Evolutionary conservation across 2,329 filamentous ascomycete species (phyloP).

Genomic region (Pseudogymnoascus pannorum): DNA sequence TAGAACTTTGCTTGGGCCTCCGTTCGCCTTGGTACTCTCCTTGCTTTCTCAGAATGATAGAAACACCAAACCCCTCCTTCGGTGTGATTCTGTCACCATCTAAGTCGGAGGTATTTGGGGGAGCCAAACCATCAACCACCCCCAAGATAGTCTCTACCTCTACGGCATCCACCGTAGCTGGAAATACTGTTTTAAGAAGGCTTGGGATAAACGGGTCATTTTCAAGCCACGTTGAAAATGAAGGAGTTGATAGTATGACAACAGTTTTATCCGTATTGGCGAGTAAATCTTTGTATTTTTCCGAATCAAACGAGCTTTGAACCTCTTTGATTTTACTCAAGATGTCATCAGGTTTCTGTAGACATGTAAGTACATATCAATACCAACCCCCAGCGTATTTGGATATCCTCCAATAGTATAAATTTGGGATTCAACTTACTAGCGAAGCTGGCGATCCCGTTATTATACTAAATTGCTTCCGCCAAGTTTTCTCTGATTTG

Average conservation of each 20-base stretch:
- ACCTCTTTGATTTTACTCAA: background rate
- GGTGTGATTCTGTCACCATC: slow-evolving; percentile 11
- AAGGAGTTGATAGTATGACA: slow-evolving; percentile 29
- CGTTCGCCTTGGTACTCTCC: slow-evolving; percentile 43
- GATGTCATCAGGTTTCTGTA: slow-evolving; percentile 4
- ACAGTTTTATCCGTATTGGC: slow-evolving; percentile 14
- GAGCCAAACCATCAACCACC: slow-evolving; percentile 48
- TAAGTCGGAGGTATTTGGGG: slow-evolving; percentile 18
- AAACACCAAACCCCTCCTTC: slow-evolving; percentile 43
- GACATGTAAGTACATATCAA: background rate
- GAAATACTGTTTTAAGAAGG: slow-evolving; percentile 17
- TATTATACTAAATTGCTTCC: background rate
- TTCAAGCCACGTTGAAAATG: slow-evolving; percentile 25
- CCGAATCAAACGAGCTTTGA: background rate
- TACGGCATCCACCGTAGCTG: background rate
- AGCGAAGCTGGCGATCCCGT: background rate
- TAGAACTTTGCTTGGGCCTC: slow-evolving; percentile 13
- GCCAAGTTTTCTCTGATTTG: background rate
- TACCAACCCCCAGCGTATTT: background rate
- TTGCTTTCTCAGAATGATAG: slow-evolving; percentile 36
- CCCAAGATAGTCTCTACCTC: slow-evolving; percentile 44
- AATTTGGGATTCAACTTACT: background rate
- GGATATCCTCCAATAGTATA: background rate
- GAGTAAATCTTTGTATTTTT: background rate
- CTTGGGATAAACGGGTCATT: slow-evolving; percentile 25